These are phyloP conservation scores for Cubamyces sp. DNA, from an alignment of 768 basidiomycete genomes.

Conservation along the genomic window DNA sequence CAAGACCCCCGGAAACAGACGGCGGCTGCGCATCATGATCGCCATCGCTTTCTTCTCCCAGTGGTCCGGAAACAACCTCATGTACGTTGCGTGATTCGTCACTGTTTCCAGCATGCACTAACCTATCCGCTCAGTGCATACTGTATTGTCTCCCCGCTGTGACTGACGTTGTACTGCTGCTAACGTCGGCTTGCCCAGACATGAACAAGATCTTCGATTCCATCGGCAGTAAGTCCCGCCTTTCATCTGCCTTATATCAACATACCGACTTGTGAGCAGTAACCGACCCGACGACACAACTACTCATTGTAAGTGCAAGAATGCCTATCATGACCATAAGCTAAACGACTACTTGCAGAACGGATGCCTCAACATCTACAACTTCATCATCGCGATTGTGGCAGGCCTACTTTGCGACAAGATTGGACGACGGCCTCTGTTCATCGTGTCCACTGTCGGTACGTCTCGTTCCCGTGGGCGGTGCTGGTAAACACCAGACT, in stretches of 20 bases:
- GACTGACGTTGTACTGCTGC: background rate
- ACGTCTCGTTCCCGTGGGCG: conserved; percentile 13
- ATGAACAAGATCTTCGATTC: conserved; percentile 56
- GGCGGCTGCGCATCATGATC: conserved; percentile 58
- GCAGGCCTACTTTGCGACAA: conserved; percentile 54
- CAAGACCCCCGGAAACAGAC: conserved; percentile 54
- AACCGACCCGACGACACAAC: conserved; percentile 48
- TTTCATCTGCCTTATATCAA: background rate
- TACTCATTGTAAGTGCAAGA: conserved; percentile 39
- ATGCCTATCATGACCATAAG: background rate
- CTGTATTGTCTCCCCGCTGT: conserved; percentile 29
- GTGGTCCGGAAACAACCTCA: conserved; percentile 35
- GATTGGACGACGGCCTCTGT: conserved; percentile 53
- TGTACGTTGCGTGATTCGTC: conserved; percentile 8
- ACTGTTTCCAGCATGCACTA: background rate
- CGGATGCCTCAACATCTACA: conserved; percentile 57
- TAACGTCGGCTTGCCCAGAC: conserved; percentile 31
- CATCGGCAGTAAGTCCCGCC: conserved; percentile 48
- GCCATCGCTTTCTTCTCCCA: conserved; percentile 65
- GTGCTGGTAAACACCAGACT: too few relatives aligned
- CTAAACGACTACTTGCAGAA: conserved; percentile 40
- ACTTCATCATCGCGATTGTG: conserved; percentile 54
- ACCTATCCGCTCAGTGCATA: conserved; percentile 28
- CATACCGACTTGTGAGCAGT: conserved; percentile 34
- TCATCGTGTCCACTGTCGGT: conserved; percentile 51